Evolutionary conservation across 768 basidiomycete species (phyloP).

Genomic region (Tephrocybe sp.): DNA sequence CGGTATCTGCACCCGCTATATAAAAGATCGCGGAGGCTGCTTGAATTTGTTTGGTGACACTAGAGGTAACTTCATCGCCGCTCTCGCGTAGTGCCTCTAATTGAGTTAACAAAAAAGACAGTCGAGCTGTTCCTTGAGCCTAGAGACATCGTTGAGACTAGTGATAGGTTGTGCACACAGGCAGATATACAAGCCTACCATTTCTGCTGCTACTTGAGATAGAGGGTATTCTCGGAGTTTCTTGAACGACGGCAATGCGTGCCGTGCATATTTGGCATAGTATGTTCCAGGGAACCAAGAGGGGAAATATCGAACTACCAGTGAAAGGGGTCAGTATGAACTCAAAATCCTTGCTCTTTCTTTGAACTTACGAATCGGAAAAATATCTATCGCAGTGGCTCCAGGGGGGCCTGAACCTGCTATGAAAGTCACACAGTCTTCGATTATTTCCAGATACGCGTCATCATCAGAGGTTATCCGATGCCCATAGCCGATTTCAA

Average conservation of each 20-base stretch:
- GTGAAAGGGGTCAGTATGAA: neutral
- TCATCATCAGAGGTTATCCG: conserved; percentile 21
- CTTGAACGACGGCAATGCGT: conserved; percentile 8
- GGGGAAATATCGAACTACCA: conserved; percentile 28
- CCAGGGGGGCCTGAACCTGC: conserved; percentile 16
- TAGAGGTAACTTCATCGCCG: neutral
- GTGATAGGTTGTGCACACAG: neutral
- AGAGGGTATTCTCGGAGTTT: conserved; percentile 5
- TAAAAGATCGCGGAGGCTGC: conserved; percentile 18
- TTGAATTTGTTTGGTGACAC: conserved; percentile 14
- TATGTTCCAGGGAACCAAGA: conserved; percentile 29
- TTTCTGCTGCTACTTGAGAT: conserved; percentile 21
- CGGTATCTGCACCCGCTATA: conserved; percentile 36
- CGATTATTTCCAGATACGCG: conserved; percentile 15
- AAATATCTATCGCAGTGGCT: conserved; percentile 17
- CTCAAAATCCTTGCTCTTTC: neutral
- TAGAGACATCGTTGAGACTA: neutral
- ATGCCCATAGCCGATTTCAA: conserved; percentile 21
- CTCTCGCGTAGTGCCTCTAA: neutral
- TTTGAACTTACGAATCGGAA: conserved; percentile 14
- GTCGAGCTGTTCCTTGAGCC: neutral
- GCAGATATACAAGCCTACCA: conserved; percentile 22
- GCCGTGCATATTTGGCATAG: conserved; percentile 18
- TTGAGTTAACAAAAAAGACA: neutral
- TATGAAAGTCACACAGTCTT: conserved; percentile 13